Evolutionary conservation across 257 asterid genomes (phyloP).

Genomic region (Phtheirospermum japonicum): DNA sequence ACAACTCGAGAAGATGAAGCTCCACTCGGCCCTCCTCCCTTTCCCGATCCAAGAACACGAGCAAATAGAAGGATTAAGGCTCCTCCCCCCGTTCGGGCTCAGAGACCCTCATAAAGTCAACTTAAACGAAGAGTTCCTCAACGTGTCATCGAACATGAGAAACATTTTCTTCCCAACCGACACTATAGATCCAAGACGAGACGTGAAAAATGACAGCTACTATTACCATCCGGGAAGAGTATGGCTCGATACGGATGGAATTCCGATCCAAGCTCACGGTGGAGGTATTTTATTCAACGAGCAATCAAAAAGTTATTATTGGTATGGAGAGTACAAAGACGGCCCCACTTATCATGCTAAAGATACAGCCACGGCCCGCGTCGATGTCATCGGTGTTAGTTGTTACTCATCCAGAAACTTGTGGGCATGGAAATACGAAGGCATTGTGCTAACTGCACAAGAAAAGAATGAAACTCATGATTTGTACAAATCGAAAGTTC

Average conservation of each 20-base stretch:
- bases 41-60: conserved; percentile 33
- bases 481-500: conserved; percentile 49
- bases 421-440: conserved; percentile 67
- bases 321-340: conserved; percentile 72
- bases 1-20: conserved; percentile 18
- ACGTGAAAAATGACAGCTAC: conserved; percentile 6
- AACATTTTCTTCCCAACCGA: too few relatives aligned
- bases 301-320: conserved; percentile 42
- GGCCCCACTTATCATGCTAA: conserved; percentile 48
- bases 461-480: conserved; percentile 43
- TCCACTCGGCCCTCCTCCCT: conserved; percentile 20
- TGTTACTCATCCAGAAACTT: conserved; percentile 69
- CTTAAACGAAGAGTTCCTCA: conserved; percentile 38
- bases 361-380: conserved; percentile 35
- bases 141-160: background rate
- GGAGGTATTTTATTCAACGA: conserved; percentile 57
- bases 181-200: background rate
- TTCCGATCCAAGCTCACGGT: conserved; percentile 75
- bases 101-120: conserved; percentile 30
- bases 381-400: conserved; percentile 66
- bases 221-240: conserved; percentile 45
- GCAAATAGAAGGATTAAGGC: conserved; percentile 32
- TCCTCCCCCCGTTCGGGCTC: conserved; percentile 39
- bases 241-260: conserved; percentile 71
- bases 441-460: conserved; percentile 54